A percentile compares a stretch with the other conserved stretches of the same genome.
These are phyloP conservation scores for Penicillium silybi DNA, from an alignment of 495 filamentous ascomycete species.

Conservation along the genomic window DNA sequence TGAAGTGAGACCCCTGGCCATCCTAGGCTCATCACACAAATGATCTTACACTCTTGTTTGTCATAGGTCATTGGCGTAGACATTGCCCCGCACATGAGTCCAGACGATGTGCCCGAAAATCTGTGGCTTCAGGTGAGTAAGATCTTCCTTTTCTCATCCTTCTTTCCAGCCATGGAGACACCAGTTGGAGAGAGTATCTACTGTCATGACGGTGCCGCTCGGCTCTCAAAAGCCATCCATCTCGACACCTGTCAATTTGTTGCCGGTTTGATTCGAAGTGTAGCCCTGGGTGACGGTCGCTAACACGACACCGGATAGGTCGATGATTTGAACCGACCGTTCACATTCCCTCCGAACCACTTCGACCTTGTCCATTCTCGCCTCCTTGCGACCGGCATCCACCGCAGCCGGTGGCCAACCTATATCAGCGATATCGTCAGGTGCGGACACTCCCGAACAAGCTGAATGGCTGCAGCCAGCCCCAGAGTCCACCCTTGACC, in stretches of 20 bases:
- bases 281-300: conserved; percentile 13
- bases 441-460: conserved; percentile 26
- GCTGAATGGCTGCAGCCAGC: neutral
- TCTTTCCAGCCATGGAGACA: neutral
- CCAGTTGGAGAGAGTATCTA: neutral
- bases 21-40: neutral
- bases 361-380: conserved; percentile 92
- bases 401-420: conserved; percentile 67
- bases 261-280: neutral
- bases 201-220: neutral
- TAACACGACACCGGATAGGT: conserved; percentile 43
- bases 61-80: conserved; percentile 76
- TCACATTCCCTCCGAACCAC: conserved; percentile 68
- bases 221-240: neutral
- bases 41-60: conserved; percentile 18
- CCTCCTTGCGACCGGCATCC: conserved; percentile 74
- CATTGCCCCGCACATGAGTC: conserved; percentile 69
- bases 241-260: neutral
- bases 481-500: neutral
- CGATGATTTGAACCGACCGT: conserved; percentile 73
- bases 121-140: conserved; percentile 62
- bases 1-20: conserved; percentile 50
- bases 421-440: conserved; percentile 77
- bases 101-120: conserved; percentile 65
- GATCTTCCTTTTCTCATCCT: neutral